Evolutionary conservation across 345 rosid genomes (phyloP).

Genomic region (Camelina neglecta): DNA sequence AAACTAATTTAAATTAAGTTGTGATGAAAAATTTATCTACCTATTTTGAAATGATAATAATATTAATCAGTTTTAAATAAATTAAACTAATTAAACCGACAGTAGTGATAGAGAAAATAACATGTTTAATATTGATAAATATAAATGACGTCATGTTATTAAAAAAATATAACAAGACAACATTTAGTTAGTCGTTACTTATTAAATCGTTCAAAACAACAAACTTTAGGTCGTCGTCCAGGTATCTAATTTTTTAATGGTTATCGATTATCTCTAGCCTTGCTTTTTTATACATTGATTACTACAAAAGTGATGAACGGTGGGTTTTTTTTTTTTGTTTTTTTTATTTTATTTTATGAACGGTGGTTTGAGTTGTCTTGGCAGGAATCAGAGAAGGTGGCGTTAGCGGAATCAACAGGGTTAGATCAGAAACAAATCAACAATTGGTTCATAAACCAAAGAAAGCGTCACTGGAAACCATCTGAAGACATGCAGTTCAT

Average conservation of each 20-base stretch:
- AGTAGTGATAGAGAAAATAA: background rate
- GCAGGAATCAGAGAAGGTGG: slow-evolving; percentile 96
- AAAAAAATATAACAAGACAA: background rate
- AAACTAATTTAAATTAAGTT: background rate
- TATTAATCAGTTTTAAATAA: background rate
- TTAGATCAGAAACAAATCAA: slow-evolving; percentile 98
- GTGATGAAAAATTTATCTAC: background rate
- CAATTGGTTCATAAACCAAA: slow-evolving; percentile 98
- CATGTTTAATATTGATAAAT: background rate
- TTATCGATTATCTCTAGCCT: background rate
- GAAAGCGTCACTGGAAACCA: slow-evolving; percentile 99
- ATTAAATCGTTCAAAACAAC: background rate
- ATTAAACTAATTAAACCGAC: background rate
- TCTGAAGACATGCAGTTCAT: slow-evolving; percentile 99
- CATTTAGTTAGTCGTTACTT: background rate
- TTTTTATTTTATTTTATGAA: background rate
- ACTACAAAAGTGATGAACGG: slow-evolving; percentile 10
- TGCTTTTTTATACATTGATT: background rate
- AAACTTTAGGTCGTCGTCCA: background rate
- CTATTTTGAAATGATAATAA: background rate
- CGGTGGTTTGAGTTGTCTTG: background rate
- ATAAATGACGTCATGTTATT: background rate
- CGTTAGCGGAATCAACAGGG: slow-evolving; percentile 94
- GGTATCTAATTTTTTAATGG: background rate
- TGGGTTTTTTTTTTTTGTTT: too few relatives aligned